Base-by-base conservation (phyloP, 2,329 filamentous ascomycete genomes). In the Delphinella strobiligena region DNA sequence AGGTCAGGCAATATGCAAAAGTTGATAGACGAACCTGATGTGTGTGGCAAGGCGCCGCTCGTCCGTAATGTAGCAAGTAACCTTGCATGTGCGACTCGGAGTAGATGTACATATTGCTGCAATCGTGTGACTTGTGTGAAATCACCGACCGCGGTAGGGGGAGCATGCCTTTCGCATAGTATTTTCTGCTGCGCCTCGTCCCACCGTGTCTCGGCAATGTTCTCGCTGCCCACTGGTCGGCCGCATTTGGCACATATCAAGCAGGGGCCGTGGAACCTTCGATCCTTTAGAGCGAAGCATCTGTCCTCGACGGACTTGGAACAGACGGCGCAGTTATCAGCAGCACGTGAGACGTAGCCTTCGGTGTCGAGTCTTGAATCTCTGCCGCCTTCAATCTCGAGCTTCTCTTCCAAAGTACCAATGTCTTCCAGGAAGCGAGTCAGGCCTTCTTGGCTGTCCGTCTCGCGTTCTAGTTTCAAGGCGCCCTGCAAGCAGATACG, bases 401-500 rank as follows among this genome's bases (percentile, higher is more conserved):
- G 80, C 47, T 83, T 68, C 1, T 74, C 66, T 44, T 96, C 88
- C n/a, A 96, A 75, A 49, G 87, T 78, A 51, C 78, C 78, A 38
- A 98, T 74, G 50, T 91, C 82, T 40, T 85, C 77, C 34, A 98
- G 71, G 58, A 98, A 95, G 38, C 74, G 71, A 52, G 85, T 80
- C 17, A 98, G 67, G 9, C 85, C 86, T 47, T 82, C 79, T 2
- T 82, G 69, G 19, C 73, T 80, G 38, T 73, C 70, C 36, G 79
- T 80, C 53, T 96, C 89, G 41, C 86, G 80, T 61, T 98, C 91
- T 30, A 96, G 74, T 53, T 87, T 89, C 34, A 98, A 67, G 5
- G 91, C 82, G 22, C 89, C 91, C 58, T 96, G 93, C 19, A 98
- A 72, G 55, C 91, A 95, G 51, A 98, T 98, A 36, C 91, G 79